Percentiles rank a stretch among this genome's conserved stretches.
phyloP scores from a whole-genome alignment of 306 rosid species.

The Echinosophora koreensis region DNA sequence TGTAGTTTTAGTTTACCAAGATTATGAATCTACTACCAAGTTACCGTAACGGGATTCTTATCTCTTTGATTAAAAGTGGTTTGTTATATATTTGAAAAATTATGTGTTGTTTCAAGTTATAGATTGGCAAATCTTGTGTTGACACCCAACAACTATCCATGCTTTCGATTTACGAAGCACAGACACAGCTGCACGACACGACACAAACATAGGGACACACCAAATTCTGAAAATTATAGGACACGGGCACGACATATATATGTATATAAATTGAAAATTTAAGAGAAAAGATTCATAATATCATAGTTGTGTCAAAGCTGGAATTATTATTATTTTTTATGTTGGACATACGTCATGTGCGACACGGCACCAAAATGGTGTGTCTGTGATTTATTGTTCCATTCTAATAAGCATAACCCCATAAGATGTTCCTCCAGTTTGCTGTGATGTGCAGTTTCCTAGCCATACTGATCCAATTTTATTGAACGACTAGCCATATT shows the following conservation, averaged over 20 bases:
- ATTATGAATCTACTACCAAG: conserved; percentile 9
- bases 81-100: conserved; percentile 25
- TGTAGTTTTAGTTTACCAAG: conserved; percentile 9
- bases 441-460: background rate
- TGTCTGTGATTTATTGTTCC: background rate
- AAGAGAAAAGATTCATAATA: too few species aligned
- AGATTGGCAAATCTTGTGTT: conserved; percentile 1
- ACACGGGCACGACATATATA: too few species aligned
- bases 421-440: conserved; percentile 8
- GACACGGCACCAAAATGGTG: background rate
- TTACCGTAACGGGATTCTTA: background rate
- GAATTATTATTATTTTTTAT: too few species aligned
- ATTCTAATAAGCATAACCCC: background rate
- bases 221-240: too few species aligned
- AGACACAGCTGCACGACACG: too few species aligned
- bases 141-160: conserved; percentile 12
- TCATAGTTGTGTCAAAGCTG: too few species aligned
- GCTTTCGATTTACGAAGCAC: background rate
- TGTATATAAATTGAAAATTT: too few species aligned
- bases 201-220: too few species aligned
- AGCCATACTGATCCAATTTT: conserved; percentile 3
- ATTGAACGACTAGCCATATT: background rate
- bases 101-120: conserved; percentile 31
- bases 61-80: conserved; percentile 24
- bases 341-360: background rate